Conservation (phyloP, 768 basidiomycete genomes). For the Tricholomella constricta region DNA sequence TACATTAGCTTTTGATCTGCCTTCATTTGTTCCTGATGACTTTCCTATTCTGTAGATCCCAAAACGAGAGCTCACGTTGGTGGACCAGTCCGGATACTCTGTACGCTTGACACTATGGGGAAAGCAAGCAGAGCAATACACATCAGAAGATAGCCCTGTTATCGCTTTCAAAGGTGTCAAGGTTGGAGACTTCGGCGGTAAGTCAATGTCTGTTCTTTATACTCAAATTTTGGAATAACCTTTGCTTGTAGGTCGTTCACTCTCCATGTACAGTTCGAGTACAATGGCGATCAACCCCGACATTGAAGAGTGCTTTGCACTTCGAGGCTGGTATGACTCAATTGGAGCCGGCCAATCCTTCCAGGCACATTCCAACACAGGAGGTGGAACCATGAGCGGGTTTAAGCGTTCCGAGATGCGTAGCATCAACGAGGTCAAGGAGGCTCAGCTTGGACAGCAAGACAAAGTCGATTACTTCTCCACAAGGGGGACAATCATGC, state of each 20-base stretch:
- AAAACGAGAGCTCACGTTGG: constrained; percentile 89
- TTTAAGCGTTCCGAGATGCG: constrained; percentile 77
- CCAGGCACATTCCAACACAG: constrained; percentile 64
- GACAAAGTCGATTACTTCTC: constrained; percentile 85
- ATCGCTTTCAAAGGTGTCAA: constrained; percentile 94
- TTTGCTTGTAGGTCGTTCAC: constrained; percentile 60
- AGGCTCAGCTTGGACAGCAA: constrained; percentile 68
- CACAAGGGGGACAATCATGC: constrained; percentile 80
- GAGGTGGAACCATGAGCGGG: constrained; percentile 34
- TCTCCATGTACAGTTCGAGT: constrained; percentile 82
- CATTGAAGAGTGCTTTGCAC: constrained; percentile 80
- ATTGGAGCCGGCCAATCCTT: constrained; percentile 65
- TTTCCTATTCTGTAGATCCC: constrained; percentile 51
- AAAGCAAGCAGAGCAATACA: constrained; percentile 85
- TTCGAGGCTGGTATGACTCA: constrained; percentile 92
- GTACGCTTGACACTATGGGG: constrained; percentile 95
- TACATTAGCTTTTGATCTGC: background rate
- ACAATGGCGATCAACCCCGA: constrained; percentile 88
- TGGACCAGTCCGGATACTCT: constrained; percentile 77
- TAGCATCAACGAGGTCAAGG: constrained; percentile 77
- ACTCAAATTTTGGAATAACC: constrained; percentile 8
- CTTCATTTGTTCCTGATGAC: constrained; percentile 5
- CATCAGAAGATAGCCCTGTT: constrained; percentile 60
- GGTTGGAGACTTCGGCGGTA: constrained; percentile 90
- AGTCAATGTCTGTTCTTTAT: constrained; percentile 9